A percentile compares a stretch with the other conserved stretches of the same genome.
Conservation (phyloP, 768 basidiomycete genomes). For the Tubosaeta brunneosetosa region DNA sequence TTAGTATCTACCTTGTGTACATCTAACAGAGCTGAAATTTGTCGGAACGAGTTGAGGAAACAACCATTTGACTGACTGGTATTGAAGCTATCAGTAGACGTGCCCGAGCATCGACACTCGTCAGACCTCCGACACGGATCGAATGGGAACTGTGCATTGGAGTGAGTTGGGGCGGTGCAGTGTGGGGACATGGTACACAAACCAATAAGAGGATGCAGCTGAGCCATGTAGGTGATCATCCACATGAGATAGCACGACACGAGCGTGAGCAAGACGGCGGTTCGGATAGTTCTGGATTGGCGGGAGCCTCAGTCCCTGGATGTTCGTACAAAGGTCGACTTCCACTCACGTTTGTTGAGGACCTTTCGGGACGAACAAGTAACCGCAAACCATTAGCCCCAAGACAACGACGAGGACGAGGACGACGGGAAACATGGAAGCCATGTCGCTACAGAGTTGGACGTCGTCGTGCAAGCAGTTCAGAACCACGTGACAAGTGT, state of each 20-base stretch:
- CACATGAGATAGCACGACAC: constrained; percentile 91
- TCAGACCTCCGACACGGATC: constrained; percentile 16
- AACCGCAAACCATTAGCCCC: constrained; percentile 59
- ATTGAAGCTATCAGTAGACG: constrained; percentile 13
- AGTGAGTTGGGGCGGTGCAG: not conserved
- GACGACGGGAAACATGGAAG: constrained; percentile 64
- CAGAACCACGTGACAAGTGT: constrained; percentile 8
- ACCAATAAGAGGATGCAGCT: constrained; percentile 89
- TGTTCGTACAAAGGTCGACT: not conserved
- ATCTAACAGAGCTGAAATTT: constrained; percentile 12
- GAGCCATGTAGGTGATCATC: constrained; percentile 96
- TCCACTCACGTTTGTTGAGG: constrained; percentile 79
- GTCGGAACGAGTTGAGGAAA: constrained; percentile 2
- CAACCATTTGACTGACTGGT: constrained; percentile 16
- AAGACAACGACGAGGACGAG: constrained; percentile 61
- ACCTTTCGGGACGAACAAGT: constrained; percentile 77
- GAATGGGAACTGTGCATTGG: constrained; percentile 15
- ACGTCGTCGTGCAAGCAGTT: not conserved
- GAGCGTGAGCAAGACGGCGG: constrained; percentile 71
- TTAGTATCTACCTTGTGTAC: constrained; percentile 25
- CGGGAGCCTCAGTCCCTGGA: not conserved
- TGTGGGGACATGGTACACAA: constrained; percentile 20
- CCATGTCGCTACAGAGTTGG: constrained; percentile 42
- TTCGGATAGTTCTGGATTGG: constrained; percentile 68
- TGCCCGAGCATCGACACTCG: not conserved